These are phyloP conservation scores for Termitomyces sp. DNA, from an alignment of 768 basidiomycete genomes.

Conservation along the genomic window DNA sequence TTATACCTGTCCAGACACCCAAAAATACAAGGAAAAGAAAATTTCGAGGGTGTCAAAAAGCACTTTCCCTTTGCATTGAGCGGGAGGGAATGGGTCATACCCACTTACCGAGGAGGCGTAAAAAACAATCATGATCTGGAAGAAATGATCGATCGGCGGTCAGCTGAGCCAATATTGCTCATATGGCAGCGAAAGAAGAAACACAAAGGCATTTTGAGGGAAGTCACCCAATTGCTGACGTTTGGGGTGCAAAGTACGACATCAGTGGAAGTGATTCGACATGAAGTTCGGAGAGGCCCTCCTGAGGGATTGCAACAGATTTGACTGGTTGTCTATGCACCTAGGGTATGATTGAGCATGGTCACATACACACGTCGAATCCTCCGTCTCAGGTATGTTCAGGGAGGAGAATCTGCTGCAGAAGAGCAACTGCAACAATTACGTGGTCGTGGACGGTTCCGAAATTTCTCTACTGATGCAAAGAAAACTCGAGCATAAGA, in stretches of 20 bases:
- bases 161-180: background rate
- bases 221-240: background rate
- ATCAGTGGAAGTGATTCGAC: background rate
- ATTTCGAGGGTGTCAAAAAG: background rate
- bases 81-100: background rate
- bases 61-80: background rate
- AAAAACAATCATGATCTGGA: background rate
- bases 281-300: background rate
- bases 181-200: background rate
- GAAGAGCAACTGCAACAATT: background rate
- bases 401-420: background rate
- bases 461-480: background rate
- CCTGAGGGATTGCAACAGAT: background rate
- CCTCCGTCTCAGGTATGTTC: background rate
- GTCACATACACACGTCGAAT: background rate
- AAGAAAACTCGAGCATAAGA: background rate
- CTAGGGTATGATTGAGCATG: background rate
- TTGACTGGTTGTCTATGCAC: background rate
- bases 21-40: background rate
- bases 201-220: background rate
- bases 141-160: background rate
- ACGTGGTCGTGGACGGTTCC: background rate
- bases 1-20: background rate
- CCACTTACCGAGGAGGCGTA: background rate
- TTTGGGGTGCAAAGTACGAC: background rate